phyloP scores from a whole-genome alignment of 352 stramenopile species.

The Globisporangium splendens region DNA sequence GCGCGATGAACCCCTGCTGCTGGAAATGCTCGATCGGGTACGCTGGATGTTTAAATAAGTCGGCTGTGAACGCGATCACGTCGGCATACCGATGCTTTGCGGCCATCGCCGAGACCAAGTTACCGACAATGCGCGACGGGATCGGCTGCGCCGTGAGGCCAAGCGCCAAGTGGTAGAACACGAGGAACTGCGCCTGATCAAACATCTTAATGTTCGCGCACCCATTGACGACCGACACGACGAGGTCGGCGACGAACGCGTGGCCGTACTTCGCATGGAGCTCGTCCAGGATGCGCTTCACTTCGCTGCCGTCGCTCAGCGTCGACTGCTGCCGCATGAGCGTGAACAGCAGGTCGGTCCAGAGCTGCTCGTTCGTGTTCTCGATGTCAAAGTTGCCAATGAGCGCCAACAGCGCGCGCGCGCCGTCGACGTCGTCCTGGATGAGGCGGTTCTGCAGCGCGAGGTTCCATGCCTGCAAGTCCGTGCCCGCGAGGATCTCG shows the following conservation, averaged over 20 bases:
- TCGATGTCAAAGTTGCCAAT: conserved; percentile 35
- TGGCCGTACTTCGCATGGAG: conserved; percentile 33
- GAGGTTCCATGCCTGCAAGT: conserved; percentile 54
- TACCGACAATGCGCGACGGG: conserved; percentile 42
- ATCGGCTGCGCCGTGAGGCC: conserved; percentile 18
- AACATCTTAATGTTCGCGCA: conserved; percentile 69
- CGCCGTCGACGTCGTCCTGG: conserved; percentile 37
- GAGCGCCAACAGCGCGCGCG: conserved; percentile 48
- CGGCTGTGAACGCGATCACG: conserved; percentile 28
- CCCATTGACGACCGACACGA: conserved; percentile 57
- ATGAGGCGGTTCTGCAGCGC: conserved; percentile 54
- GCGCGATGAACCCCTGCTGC: conserved; percentile 58
- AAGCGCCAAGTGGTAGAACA: conserved; percentile 41
- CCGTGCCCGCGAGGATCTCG: conserved; percentile 37
- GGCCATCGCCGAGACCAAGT: conserved; percentile 48
- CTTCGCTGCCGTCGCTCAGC: conserved; percentile 26
- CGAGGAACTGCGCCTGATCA: conserved; percentile 34
- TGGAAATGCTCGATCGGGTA: conserved; percentile 42
- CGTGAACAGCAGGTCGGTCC: conserved; percentile 74
- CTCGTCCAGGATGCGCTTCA: conserved; percentile 26
- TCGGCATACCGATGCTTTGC: conserved; percentile 23
- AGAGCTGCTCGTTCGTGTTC: conserved; percentile 56
- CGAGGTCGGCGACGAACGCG: conserved; percentile 38
- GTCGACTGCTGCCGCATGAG: conserved; percentile 45
- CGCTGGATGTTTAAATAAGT: conserved; percentile 30